Percentiles rank a stretch among this genome's conserved stretches.
Evolutionary conservation across 768 basidiomycete genomes (phyloP).

Genomic region (Rhodotorula toruloides): DNA sequence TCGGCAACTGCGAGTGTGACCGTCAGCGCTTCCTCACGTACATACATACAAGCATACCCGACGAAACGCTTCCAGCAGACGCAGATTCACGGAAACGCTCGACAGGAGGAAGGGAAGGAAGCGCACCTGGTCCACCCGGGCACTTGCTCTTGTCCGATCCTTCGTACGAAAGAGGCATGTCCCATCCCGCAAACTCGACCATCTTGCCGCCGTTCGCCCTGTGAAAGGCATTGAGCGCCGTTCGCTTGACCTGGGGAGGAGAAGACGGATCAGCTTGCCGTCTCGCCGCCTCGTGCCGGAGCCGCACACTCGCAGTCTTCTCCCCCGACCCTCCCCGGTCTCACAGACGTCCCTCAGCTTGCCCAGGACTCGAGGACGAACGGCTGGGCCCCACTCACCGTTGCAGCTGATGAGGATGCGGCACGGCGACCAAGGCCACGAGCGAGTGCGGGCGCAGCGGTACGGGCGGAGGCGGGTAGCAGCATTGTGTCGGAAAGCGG

Average conservation of each 20-base stretch:
- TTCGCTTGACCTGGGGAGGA: constrained; percentile 28
- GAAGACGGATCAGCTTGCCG: no score
- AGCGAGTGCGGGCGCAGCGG: neutral
- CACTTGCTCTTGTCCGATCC: constrained; percentile 68
- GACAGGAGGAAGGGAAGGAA: neutral
- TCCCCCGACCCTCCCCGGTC: no score
- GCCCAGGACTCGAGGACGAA: neutral
- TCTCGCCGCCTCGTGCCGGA: no score
- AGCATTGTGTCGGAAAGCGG: no score
- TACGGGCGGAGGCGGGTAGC: neutral
- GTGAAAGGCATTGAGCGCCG: constrained; percentile 77
- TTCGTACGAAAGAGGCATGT: constrained; percentile 87
- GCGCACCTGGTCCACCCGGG: constrained; percentile 33
- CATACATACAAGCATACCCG: neutral
- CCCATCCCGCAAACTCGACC: constrained; percentile 92
- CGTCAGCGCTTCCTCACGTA: no score
- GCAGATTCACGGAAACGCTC: no score
- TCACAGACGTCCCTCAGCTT: neutral
- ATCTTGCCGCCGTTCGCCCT: constrained; percentile 73
- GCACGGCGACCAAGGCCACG: neutral
- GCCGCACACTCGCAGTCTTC: no score
- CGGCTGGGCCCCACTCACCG: neutral
- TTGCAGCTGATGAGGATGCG: neutral
- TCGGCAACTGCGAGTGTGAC: constrained; percentile 82
- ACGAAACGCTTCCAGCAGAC: neutral